Percentiles rank a stretch among this genome's conserved stretches.
Conservation (phyloP, 352 stramenopile genomes). For the Phytophthora agathidicida region DNA sequence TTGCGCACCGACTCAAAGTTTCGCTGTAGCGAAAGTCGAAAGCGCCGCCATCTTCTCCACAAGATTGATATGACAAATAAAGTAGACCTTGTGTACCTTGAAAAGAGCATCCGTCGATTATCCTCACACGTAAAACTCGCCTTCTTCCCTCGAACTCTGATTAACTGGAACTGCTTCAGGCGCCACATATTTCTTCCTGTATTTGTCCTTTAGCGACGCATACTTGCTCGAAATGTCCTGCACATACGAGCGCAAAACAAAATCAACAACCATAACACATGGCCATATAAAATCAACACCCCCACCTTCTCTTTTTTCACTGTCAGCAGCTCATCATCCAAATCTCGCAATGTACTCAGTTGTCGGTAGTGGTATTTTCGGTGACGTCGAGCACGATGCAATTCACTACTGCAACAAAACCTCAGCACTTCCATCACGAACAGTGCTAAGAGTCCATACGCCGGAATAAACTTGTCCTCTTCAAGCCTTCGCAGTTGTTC, state of each 20-base stretch:
- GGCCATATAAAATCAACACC: not conserved
- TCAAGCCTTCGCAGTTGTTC: constrained; percentile 59
- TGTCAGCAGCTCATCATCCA: constrained; percentile 73
- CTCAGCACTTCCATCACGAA: constrained; percentile 74
- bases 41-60: not conserved
- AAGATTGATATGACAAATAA: constrained; percentile 4
- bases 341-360: constrained; percentile 58
- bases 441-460: constrained; percentile 64
- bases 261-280: not conserved
- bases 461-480: constrained; percentile 70
- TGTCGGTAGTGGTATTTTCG: constrained; percentile 68
- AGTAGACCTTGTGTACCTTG: constrained; percentile 12
- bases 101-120: not conserved
- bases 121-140: constrained; percentile 50
- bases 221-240: constrained; percentile 83
- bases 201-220: constrained; percentile 71
- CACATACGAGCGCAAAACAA: not conserved
- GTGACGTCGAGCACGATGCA: constrained; percentile 48
- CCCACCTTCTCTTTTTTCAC: constrained; percentile 77
- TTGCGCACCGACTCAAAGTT: constrained; percentile 51
- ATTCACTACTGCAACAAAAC: constrained; percentile 72
- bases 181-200: constrained; percentile 75
- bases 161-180: constrained; percentile 40
- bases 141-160: constrained; percentile 11
- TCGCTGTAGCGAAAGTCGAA: constrained; percentile 28